Percentiles rank a stretch among this genome's conserved stretches.
These are phyloP conservation scores for Cicer bijugum DNA, from an alignment of 306 rosid genomes.

Conservation along the genomic window DNA sequence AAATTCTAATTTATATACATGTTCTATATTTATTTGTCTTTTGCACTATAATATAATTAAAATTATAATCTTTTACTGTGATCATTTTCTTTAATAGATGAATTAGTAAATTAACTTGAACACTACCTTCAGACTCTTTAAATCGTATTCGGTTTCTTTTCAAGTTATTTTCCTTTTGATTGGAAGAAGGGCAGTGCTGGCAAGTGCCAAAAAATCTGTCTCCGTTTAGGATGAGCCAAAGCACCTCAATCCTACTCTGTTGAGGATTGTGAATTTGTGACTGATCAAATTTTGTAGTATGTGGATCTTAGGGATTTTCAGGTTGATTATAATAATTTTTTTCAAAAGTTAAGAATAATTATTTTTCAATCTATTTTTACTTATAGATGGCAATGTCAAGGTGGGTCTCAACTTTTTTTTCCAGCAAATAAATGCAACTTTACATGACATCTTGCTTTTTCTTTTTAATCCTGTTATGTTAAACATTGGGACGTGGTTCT, in stretches of 20 bases:
- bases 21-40: too few relatives aligned
- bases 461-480: too few relatives aligned
- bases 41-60: too few relatives aligned
- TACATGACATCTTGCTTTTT: too few relatives aligned
- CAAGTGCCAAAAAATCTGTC: constrained; percentile 2
- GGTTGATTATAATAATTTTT: neutral
- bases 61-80: too few relatives aligned
- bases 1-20: too few relatives aligned
- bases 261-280: neutral
- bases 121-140: too few relatives aligned
- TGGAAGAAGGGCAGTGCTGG: constrained; percentile 9
- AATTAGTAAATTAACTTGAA: too few relatives aligned
- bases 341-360: neutral
- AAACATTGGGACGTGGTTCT: too few relatives aligned
- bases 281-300: neutral
- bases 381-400: neutral
- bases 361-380: neutral
- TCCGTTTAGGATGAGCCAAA: neutral
- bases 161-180: constrained; percentile 10
- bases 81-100: too few relatives aligned
- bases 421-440: too few relatives aligned
- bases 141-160: neutral
- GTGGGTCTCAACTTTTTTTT: too few relatives aligned
- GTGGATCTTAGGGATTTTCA: neutral
- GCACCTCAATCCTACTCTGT: constrained; percentile 17